Base-by-base conservation (phyloP, 1,139 yeast species). In the Hemisphaericaspora lyxosophila region DNA sequence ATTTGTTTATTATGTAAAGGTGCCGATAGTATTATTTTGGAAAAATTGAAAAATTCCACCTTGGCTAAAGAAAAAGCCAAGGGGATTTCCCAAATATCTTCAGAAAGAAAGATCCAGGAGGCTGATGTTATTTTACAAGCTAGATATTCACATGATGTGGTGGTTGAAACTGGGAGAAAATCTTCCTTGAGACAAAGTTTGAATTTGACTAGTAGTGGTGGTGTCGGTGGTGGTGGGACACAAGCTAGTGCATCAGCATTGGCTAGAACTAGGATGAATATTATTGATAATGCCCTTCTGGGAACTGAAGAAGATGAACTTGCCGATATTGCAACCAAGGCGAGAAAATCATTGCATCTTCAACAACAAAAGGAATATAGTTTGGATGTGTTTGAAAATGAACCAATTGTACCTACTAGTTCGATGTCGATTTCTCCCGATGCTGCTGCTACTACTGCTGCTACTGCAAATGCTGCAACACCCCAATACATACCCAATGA, bases 21-120 rank as follows among this genome's bases (percentile, higher is more conserved):
- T 38, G 98, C 99, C 0, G 98, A 94, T 59, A 88, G 88, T 53
- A 74, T 92, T n/a, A 86, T 94, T 37, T 59, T 90, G 44, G 96
- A 90, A 41, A 75, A 85, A 41, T 64, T 90, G 43, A 73, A 71
- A 38, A 72, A 84, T 45, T 49, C 71, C 1, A 76, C 73, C 2
- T 42, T 84, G 41, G 96, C 95, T 0, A 60, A 65, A 28, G 57
- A 63, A 14, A 88, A 85, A 53, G 78, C 85, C 24, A 67, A 62
- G 16, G 90, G 87, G 41, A 73, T 89, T 9, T 63, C 81, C n/a
- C 60, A 69, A 18, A 75, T 71, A 35, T 70, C 92, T 0, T 65
- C 74, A 1, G 73, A 78, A 35, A 74, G 98, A 48, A 85, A 84
- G 51, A 76, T 77, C 20, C 76, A 78, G 44, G 97, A 92, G 56